A percentile compares a stretch with the other conserved stretches of the same genome.
Conservation (phyloP, 2,329 filamentous ascomycete genomes). For the Xylariaceae sp. region DNA sequence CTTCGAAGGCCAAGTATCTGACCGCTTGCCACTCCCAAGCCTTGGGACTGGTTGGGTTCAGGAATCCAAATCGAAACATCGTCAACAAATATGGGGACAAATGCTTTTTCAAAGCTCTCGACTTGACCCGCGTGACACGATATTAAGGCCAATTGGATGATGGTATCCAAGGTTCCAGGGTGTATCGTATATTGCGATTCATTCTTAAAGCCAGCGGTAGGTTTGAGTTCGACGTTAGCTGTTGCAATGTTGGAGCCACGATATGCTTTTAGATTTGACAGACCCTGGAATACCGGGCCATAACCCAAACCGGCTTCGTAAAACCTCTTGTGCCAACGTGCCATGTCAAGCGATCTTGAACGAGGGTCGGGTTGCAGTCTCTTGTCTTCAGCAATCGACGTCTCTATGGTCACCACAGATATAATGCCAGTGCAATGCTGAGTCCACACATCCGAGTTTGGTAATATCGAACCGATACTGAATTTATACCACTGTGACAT, state of each 20-base stretch:
- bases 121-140: constrained; percentile 18
- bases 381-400: neutral
- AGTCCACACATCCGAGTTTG: constrained; percentile 10
- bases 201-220: neutral
- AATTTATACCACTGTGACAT: constrained; percentile 20
- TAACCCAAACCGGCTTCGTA: constrained; percentile 8
- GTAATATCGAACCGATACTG: constrained; percentile 17
- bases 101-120: constrained; percentile 12
- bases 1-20: constrained; percentile 10
- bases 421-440: constrained; percentile 17
- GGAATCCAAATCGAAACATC: constrained; percentile 14
- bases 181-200: constrained; percentile 20
- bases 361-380: neutral
- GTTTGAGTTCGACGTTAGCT: constrained; percentile 9
- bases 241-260: neutral
- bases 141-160: constrained; percentile 17
- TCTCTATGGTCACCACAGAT: neutral
- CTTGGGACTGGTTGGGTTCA: neutral
- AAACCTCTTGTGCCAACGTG: constrained; percentile 16
- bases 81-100: constrained; percentile 8
- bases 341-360: constrained; percentile 15
- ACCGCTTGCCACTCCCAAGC: constrained; percentile 12
- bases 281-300: constrained; percentile 14
- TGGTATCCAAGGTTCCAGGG: constrained; percentile 13
- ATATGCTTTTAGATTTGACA: constrained; percentile 11